Evolutionary conservation across 306 rosid species (phyloP).

Genomic region (Hippophae tibetana): DNA sequence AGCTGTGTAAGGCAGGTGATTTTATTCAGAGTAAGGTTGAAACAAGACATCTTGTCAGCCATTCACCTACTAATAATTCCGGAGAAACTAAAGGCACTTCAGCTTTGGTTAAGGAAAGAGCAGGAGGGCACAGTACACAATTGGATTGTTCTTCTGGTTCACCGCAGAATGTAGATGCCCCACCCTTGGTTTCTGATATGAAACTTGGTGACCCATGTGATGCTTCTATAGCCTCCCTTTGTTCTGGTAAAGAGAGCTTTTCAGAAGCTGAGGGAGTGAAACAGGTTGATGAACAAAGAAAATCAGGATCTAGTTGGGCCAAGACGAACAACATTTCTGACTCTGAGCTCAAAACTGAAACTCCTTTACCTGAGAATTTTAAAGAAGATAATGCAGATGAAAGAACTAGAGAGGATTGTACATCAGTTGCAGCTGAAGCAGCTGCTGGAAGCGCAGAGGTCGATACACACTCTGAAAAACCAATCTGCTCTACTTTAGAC

Average conservation of each 20-base stretch:
- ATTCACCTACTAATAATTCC: conserved; percentile 8
- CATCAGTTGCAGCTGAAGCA: conserved; percentile 30
- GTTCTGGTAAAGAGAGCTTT: conserved; percentile 28
- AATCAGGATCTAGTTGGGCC: conserved; percentile 18
- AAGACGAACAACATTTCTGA: conserved; percentile 22
- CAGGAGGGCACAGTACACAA: conserved; percentile 10
- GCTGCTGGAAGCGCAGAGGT: conserved; percentile 22
- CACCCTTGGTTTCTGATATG: conserved; percentile 12
- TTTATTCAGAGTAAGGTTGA: conserved; percentile 18
- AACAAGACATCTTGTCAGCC: conserved; percentile 14
- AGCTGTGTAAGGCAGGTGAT: conserved; percentile 15
- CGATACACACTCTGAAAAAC: conserved; percentile 43
- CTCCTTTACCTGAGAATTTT: conserved; percentile 31
- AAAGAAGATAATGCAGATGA: conserved; percentile 26
- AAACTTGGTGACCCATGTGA: conserved; percentile 25
- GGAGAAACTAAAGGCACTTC: conserved; percentile 20
- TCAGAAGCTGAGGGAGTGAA: conserved; percentile 30
- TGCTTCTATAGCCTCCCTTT: conserved; percentile 13
- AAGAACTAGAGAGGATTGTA: conserved; percentile 24
- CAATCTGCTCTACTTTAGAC: conserved; percentile 38
- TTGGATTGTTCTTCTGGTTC: conserved; percentile 19
- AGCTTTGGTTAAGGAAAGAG: conserved; percentile 12
- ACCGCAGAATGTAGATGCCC: conserved; percentile 20
- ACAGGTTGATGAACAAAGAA: conserved; percentile 31
- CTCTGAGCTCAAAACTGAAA: conserved; percentile 23